Base-by-base conservation (phyloP, 805 yeast species). In the Pichia kluyveri region DNA sequence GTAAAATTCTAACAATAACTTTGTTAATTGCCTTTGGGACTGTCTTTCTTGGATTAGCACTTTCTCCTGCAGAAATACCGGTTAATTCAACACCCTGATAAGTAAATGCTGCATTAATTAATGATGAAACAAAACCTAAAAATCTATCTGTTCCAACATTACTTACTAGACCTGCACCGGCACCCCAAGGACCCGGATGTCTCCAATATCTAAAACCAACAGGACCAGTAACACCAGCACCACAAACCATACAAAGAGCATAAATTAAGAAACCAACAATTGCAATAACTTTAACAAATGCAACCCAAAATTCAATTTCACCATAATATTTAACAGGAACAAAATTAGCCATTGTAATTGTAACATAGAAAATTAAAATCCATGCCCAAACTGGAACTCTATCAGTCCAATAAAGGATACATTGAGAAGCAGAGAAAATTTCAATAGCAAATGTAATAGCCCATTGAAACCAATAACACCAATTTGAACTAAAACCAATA, bases 151-250 rank as follows among this genome's bases (percentile, higher is more conserved):
- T 78, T 51, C 70, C 68, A 9, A 56, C 57, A 59, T 77, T 69
- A 15, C 60, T 52, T 12, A 79, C 78, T 36, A 75, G 63, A 37
- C 75, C 72, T 45, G 86, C 87, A 43, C 77, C 79, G 42, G 50
- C 58, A 43, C 59, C 86, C 80, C 84, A 80, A 11, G 87, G 76
- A 54, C 88, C 88, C 14, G 89, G 88, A 59, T 83, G 63, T 67
- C 86, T 76, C 91, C 90, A 83, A 64, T 83, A 83, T 62, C 87
- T 73, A 72, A 83, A 83, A 14, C 90, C 90, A 38, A 83, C 75
- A 9, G 88, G 83, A 18, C 88, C 88, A 1, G 76, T 71, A 1
- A 40, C 38, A 57, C 86, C 85, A 14, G 83, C 88, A 67, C 88
- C 89, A 63, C 86, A 80, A 26, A 82, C 87, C 81, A 83, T 82